These are phyloP conservation scores for Saccharomycopsis fibuligera DNA, from an alignment of 805 yeast genomes.

Conservation along the genomic window DNA sequence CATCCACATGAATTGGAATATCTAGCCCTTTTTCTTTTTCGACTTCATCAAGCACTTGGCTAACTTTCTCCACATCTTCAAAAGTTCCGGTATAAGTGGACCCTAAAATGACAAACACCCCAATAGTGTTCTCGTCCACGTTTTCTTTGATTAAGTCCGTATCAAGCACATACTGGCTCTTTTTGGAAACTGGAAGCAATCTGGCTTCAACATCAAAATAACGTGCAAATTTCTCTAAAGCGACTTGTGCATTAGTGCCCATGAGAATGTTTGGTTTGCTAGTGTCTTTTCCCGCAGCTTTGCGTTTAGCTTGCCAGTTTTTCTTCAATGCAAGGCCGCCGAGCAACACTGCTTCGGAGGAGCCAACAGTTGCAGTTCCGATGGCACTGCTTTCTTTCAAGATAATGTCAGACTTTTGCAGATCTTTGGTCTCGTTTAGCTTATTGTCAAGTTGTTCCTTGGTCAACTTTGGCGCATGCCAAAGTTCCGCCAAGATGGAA, in stretches of 20 bases:
- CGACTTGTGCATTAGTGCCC: slow-evolving; percentile 93
- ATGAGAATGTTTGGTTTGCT: slow-evolving; percentile 77
- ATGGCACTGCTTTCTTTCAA: slow-evolving; percentile 40
- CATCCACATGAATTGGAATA: slow-evolving; percentile 88
- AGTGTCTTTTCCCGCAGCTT: slow-evolving; percentile 50
- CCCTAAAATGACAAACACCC: slow-evolving; percentile 81
- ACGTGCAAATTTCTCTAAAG: slow-evolving; percentile 88
- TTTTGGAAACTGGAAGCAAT: slow-evolving; percentile 56
- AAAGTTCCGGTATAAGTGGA: slow-evolving; percentile 92
- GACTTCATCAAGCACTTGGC: slow-evolving; percentile 59
- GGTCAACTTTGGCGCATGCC: slow-evolving; percentile 59
- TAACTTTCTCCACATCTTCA: slow-evolving; percentile 63
- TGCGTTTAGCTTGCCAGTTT: slow-evolving; percentile 69
- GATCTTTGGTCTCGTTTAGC: slow-evolving; percentile 14
- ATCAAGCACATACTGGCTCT: slow-evolving; percentile 61
- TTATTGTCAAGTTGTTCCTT: slow-evolving; percentile 19
- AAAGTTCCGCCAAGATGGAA: slow-evolving; percentile 67
- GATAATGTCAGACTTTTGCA: slow-evolving; percentile 17
- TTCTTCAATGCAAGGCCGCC: slow-evolving; percentile 93
- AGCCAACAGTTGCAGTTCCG: slow-evolving; percentile 92
- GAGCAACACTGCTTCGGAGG: slow-evolving; percentile 88
- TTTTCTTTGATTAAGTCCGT: slow-evolving; percentile 49
- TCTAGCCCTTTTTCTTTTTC: slow-evolving; percentile 59
- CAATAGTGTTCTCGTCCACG: slow-evolving; percentile 89
- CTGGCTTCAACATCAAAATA: slow-evolving; percentile 89